A percentile compares a stretch with the other conserved stretches of the same genome.
Evolutionary conservation across 2,329 filamentous ascomycete genomes (phyloP).

Genomic region (Diatrype stigma): DNA sequence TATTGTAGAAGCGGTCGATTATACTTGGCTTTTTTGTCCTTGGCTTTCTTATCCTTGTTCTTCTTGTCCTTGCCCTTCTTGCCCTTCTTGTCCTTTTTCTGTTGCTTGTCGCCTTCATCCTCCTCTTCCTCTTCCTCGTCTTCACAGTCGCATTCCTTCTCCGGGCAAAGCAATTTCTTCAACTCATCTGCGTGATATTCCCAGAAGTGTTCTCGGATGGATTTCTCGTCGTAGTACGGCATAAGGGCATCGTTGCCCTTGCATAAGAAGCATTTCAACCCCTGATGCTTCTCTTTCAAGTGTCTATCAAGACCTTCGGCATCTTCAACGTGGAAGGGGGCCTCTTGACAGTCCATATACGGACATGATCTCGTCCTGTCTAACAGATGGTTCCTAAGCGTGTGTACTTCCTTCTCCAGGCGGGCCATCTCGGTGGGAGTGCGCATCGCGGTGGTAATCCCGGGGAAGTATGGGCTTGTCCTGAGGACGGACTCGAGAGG

Average conservation of each 20-base stretch:
- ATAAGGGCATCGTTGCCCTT: constrained; percentile 24
- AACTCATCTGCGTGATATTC: constrained; percentile 15
- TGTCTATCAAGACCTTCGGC: constrained; percentile 31
- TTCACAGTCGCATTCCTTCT: not conserved
- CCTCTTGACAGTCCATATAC: constrained; percentile 30
- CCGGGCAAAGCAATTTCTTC: constrained; percentile 5
- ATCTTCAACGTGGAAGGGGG: constrained; percentile 28
- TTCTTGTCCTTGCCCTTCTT: not conserved
- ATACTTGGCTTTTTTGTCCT: not conserved
- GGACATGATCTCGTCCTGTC: constrained; percentile 34
- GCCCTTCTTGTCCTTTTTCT: not conserved
- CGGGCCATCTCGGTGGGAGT: constrained; percentile 37
- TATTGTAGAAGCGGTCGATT: not conserved
- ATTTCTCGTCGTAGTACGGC: constrained; percentile 19
- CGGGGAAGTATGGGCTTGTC: constrained; percentile 30
- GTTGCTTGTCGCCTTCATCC: not conserved
- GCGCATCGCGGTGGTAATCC: constrained; percentile 33
- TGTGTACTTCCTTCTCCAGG: constrained; percentile 32
- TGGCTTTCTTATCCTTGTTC: not conserved
- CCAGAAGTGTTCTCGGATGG: constrained; percentile 19
- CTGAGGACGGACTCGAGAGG: constrained; percentile 33
- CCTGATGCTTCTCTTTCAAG: constrained; percentile 28
- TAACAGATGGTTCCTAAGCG: constrained; percentile 30
- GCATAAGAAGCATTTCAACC: constrained; percentile 25
- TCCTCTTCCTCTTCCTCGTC: not conserved